phyloP scores from a whole-genome alignment of 805 yeast species.

The Kodamaea jinghongensis region DNA sequence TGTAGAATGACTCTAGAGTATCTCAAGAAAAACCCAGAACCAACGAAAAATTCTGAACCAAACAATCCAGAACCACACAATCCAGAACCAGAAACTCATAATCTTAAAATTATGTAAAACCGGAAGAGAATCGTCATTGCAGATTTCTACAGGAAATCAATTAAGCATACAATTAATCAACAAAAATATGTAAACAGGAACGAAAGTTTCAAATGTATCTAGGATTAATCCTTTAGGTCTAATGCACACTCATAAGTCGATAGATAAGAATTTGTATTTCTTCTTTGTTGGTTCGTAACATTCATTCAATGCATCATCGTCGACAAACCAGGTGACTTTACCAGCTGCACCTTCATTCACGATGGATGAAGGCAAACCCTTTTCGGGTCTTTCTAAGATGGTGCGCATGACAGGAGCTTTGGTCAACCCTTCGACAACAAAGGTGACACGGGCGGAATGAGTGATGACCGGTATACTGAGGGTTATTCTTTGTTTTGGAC shows the following conservation, averaged over 20 bases:
- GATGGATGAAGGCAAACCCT: conserved; percentile 89
- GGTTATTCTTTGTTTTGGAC: conserved; percentile 83
- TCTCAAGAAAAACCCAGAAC: too few relatives aligned
- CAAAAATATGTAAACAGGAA: too few relatives aligned
- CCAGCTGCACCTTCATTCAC: conserved; percentile 98
- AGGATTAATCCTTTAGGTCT: too few relatives aligned
- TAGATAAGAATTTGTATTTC: conserved; percentile 58
- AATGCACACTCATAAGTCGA: conserved; percentile 11
- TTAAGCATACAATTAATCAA: too few relatives aligned
- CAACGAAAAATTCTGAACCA: too few relatives aligned
- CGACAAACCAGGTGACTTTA: conserved; percentile 95
- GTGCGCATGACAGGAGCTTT: conserved; percentile 90
- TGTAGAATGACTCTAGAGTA: too few relatives aligned
- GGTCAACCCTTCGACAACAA: conserved; percentile 94
- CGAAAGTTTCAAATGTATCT: too few relatives aligned
- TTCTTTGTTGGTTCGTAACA: conserved; percentile 67
- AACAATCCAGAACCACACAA: too few relatives aligned
- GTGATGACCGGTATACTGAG: conserved; percentile 92
- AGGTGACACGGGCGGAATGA: conserved; percentile 88
- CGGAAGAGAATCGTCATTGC: too few relatives aligned
- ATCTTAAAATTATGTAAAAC: too few relatives aligned
- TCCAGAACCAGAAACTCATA: too few relatives aligned
- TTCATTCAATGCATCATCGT: conserved; percentile 84
- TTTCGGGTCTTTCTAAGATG: conserved; percentile 95
- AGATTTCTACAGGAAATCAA: too few relatives aligned